Evolutionary conservation across 192 early-diverging fungal genomes (phyloP).

Genomic region (Rhizoclosmatium globosum): DNA sequence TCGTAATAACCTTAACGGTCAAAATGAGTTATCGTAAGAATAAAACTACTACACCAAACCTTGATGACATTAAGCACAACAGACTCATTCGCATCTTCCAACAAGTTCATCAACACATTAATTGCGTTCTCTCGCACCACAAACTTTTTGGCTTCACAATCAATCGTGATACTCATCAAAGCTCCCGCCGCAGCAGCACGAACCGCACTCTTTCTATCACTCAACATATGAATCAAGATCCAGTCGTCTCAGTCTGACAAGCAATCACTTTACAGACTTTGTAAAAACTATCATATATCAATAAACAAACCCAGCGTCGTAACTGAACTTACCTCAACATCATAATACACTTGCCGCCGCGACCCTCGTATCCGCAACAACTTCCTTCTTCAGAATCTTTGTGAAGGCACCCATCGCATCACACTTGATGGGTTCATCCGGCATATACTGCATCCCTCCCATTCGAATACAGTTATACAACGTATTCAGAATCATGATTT

Average conservation of each 20-base stretch:
- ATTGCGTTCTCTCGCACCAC: slow-evolving; percentile 55
- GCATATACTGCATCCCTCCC: slow-evolving; percentile 46
- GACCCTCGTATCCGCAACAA: slow-evolving; percentile 50
- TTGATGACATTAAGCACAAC: slow-evolving; percentile 62
- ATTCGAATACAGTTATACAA: slow-evolving; percentile 58
- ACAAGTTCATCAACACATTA: slow-evolving; percentile 44
- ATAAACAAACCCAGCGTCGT: not conserved
- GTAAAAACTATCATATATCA: slow-evolving; percentile 47
- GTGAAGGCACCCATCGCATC: slow-evolving; percentile 58
- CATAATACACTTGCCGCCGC: slow-evolving; percentile 59
- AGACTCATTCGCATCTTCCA: slow-evolving; percentile 57
- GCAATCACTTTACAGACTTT: slow-evolving; percentile 54
- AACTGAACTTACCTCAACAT: slow-evolving; percentile 50
- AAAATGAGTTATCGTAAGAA: not conserved
- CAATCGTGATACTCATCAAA: slow-evolving; percentile 65
- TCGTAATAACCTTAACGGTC: slow-evolving; percentile 49
- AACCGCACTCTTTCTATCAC: slow-evolving; percentile 47
- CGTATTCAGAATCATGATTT: slow-evolving; percentile 57
- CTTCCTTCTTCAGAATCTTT: slow-evolving; percentile 44
- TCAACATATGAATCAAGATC: slow-evolving; percentile 49
- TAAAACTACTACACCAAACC: slow-evolving; percentile 10
- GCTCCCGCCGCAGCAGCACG: slow-evolving; percentile 62
- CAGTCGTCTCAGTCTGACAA: slow-evolving; percentile 44
- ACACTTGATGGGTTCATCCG: slow-evolving; percentile 47
- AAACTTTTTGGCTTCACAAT: slow-evolving; percentile 60